Evolutionary conservation across 768 basidiomycete species (phyloP), one percentile per base, ranked within the genome.

Genomic region (Boletus huronensis): DNA sequence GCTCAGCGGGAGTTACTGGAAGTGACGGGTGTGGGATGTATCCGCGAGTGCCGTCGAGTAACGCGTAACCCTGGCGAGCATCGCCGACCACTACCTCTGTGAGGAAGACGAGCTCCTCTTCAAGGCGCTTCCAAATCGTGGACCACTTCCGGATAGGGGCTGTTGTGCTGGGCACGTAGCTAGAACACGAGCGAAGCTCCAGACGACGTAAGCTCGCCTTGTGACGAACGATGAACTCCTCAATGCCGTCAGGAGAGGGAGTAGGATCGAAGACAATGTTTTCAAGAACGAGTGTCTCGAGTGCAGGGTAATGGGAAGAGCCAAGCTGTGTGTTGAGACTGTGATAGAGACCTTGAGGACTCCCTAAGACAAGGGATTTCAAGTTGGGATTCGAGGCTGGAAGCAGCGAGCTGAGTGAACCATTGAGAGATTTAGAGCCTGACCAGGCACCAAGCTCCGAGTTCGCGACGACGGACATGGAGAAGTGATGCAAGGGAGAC

Each of bases 191-290:
- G 38, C 21, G 55, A 28, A 70, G 38, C 23, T 71, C 69, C 5
- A 70, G 45, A 26, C 53, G 60, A 5, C 60, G 64, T 5, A 70
- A 36, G 26, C 48, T 57, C 25, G 42, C 49, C 47, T 72, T 71
- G 59, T 70, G 70, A 14, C 70, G 64, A 21, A 70, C 2, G n/a
- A 70, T 52, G 28, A 70, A 72, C 3, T 68, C 68, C 13, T 70
- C 69, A 2, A 72, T 52, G 11, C 66, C 68, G 32, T 64, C 59
- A 1, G 26, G 19, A 29, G 59, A 59, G 13, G 58, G 50, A 1
- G 53, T 55, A 17, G 51, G 59, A 48, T 70, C 70, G 19, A 72
- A 68, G 28, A 70, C 43, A 4, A 68, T 66, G 13, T 66, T 70
- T 45, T 71, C 68, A 3, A 70, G 59, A 2, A 68, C 56, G 21